Evolutionary conservation across 2,329 filamentous ascomycete genomes (phyloP).

Genomic region (Aspergillus costaricaensis): DNA sequence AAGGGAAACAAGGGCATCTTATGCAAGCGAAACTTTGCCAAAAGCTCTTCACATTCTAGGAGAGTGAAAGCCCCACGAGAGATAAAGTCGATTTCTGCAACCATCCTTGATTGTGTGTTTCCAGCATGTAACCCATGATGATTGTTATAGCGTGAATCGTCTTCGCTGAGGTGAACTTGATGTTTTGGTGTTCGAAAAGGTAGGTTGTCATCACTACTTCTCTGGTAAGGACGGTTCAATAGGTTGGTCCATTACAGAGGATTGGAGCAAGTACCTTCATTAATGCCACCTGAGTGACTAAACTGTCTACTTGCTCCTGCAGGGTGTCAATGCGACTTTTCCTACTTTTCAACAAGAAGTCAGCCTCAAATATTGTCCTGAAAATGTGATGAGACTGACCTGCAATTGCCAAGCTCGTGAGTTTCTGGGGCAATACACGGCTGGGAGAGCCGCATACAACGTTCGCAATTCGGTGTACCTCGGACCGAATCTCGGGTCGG

Average conservation of each 20-base stretch:
- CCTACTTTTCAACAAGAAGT: background rate
- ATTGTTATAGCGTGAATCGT: background rate
- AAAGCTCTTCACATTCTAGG: background rate
- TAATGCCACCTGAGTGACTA: background rate
- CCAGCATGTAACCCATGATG: background rate
- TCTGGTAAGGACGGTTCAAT: background rate
- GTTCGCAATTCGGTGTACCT: slow-evolving; percentile 8
- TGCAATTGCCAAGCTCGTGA: background rate
- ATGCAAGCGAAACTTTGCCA: slow-evolving; percentile 6
- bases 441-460: slow-evolving; percentile 13
- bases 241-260: background rate
- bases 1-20: slow-evolving; percentile 16
- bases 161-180: background rate
- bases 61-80: background rate
- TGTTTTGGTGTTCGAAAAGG: background rate
- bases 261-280: background rate
- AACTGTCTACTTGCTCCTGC: background rate
- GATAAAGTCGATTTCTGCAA: background rate
- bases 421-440: background rate
- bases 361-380: background rate
- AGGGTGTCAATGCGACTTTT: background rate
- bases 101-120: background rate
- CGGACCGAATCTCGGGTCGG: background rate
- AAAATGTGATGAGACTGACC: background rate
- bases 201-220: background rate